Conservation (phyloP, 805 yeast genomes). For the Wickerhamiella cacticola region DNA sequence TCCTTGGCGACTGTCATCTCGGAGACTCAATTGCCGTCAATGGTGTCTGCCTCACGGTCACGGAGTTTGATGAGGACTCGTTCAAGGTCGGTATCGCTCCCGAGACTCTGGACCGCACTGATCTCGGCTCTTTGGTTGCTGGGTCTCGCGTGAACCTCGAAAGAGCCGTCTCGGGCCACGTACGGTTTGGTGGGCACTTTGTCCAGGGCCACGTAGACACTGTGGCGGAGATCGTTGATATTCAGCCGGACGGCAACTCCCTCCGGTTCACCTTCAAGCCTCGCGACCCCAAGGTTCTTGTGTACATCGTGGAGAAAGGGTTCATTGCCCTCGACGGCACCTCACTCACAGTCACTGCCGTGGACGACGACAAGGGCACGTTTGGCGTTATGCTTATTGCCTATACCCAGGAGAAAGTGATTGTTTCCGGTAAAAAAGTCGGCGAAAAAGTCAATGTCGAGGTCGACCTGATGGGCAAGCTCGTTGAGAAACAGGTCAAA, state of each 20-base stretch:
- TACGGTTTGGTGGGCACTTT: constrained; percentile 89
- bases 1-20: constrained; percentile 69
- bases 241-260: constrained; percentile 56
- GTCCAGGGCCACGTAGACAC: constrained; percentile 98
- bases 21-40: constrained; percentile 91
- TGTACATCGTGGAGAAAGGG: constrained; percentile 88
- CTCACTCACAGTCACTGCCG: constrained; percentile 74
- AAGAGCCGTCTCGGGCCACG: constrained; percentile 75
- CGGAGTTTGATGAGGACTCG: constrained; percentile 47
- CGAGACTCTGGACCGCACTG: constrained; percentile 76
- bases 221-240: constrained; percentile 49
- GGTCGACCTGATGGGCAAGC: constrained; percentile 88
- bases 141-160: constrained; percentile 74
- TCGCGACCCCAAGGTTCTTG: constrained; percentile 44
- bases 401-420: constrained; percentile 75
- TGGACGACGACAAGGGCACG: constrained; percentile 43
- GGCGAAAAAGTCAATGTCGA: constrained; percentile 75
- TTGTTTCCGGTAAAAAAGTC: constrained; percentile 49
- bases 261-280: constrained; percentile 62
- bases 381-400: constrained; percentile 86
- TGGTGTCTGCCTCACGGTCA: constrained; percentile 86
- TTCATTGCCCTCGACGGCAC: constrained; percentile 90
- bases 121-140: constrained; percentile 46
- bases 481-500: constrained; percentile 74
- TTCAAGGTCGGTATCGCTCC: constrained; percentile 91